Evolutionary conservation across 1,284 basidiomycete genomes (phyloP).

Genomic region (Schizophyllum commune): DNA sequence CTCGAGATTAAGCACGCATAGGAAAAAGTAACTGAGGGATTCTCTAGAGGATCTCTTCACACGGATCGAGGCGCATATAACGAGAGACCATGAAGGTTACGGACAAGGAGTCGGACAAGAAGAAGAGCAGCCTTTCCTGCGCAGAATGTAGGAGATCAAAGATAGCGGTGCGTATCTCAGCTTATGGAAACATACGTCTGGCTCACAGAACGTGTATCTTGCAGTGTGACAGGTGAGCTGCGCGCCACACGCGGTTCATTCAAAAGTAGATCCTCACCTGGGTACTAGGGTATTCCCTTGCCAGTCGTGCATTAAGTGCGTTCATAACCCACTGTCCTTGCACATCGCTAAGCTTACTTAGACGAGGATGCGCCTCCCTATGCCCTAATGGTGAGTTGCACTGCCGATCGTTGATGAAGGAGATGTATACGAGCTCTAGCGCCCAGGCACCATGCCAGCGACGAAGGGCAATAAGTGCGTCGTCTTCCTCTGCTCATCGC

Average conservation of each 20-base stretch:
- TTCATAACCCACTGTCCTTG: background rate
- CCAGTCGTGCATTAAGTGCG: conserved; percentile 39
- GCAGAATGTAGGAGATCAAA: background rate
- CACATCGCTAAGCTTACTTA: conserved; percentile 8
- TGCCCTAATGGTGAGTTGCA: conserved; percentile 38
- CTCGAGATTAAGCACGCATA: no score
- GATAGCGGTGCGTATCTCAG: background rate
- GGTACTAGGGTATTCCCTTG: conserved; percentile 37
- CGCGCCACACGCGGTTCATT: background rate
- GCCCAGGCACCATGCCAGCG: conserved; percentile 38
- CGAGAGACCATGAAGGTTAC: background rate
- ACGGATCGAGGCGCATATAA: background rate
- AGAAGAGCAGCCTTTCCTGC: background rate
- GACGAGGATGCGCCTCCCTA: conserved; percentile 43
- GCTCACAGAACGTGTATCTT: background rate
- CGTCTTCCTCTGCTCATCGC: conserved; percentile 1
- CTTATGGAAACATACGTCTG: background rate
- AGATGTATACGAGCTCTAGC: background rate
- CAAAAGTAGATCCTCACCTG: background rate
- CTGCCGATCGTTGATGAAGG: background rate
- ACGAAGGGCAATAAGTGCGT: conserved; percentile 50
- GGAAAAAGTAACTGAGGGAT: no score
- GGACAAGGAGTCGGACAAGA: background rate
- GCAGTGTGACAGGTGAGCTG: background rate
- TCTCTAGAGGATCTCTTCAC: background rate